These are phyloP conservation scores for Fusarium albosuccineum DNA, from an alignment of 2,329 filamentous ascomycete genomes.

Conservation along the genomic window DNA sequence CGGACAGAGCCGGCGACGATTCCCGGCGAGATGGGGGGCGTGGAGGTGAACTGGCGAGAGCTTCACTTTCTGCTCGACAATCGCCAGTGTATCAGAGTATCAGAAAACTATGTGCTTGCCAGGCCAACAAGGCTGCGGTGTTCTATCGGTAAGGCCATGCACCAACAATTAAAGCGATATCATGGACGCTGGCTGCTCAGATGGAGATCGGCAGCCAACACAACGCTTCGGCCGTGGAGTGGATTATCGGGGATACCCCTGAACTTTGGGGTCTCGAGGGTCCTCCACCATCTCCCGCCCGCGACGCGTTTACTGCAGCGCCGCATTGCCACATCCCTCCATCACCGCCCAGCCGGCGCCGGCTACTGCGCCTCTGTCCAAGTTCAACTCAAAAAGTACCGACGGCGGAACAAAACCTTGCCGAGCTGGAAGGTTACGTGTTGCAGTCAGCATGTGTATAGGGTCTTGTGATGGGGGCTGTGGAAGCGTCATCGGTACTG, in stretches of 20 bases:
- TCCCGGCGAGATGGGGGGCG: constrained; percentile 13
- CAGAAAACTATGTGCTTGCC: neutral
- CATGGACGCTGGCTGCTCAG: neutral
- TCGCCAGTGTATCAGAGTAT: too few relatives aligned
- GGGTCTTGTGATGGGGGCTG: neutral
- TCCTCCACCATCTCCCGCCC: constrained; percentile 28
- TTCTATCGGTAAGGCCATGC: too few relatives aligned
- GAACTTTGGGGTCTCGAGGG: neutral
- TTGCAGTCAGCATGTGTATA: neutral
- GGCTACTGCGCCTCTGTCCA: constrained; percentile 17
- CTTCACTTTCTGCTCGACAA: neutral
- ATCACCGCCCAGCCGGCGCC: neutral
- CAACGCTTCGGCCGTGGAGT: constrained; percentile 32
- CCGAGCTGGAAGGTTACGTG: constrained; percentile 15
- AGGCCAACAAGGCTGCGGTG: neutral
- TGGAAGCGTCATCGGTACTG: too few relatives aligned
- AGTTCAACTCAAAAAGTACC: neutral
- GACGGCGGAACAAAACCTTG: neutral
- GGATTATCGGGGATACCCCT: constrained; percentile 32
- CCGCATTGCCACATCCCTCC: neutral
- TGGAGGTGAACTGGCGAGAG: constrained; percentile 4
- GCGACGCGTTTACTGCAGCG: constrained; percentile 21
- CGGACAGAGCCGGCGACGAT: constrained; percentile 20
- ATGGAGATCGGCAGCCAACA: constrained; percentile 33
- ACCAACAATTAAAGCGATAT: neutral